These are phyloP conservation scores for Allium sativum DNA, from an alignment of 106 monocot species.

Conservation along the genomic window DNA sequence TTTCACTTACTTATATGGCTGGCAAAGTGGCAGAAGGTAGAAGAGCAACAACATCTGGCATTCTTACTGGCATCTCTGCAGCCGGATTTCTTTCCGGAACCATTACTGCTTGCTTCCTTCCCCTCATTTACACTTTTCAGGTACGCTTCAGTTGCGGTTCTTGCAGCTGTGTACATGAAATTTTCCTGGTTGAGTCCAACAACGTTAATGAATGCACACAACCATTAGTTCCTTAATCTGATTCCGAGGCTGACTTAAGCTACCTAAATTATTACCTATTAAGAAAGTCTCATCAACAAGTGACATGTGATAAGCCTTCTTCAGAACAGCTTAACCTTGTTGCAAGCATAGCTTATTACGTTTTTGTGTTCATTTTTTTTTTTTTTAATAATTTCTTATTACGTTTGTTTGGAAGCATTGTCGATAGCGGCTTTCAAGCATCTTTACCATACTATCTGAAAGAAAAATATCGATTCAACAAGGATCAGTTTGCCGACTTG, in stretches of 20 bases:
- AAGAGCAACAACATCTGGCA: slow-evolving; percentile 62
- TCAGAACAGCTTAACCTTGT: slow-evolving; percentile 50
- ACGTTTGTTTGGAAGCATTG: slow-evolving; percentile 46
- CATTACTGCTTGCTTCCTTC: slow-evolving; percentile 57
- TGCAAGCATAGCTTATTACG: slow-evolving; percentile 48
- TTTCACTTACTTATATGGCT: slow-evolving; percentile 82
- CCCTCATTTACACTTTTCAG: slow-evolving; percentile 52
- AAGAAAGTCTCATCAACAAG: slow-evolving; percentile 21
- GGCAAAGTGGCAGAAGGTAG: slow-evolving; percentile 56
- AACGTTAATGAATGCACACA: slow-evolving; percentile 19
- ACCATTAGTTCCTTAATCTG: slow-evolving; percentile 18
- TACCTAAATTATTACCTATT: slow-evolving; percentile 13
- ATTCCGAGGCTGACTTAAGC: slow-evolving; percentile 11
- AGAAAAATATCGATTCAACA: slow-evolving; percentile 76
- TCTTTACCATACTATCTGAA: slow-evolving; percentile 81
- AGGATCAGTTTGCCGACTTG: slow-evolving; percentile 87
- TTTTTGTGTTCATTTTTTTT: too few relatives aligned
- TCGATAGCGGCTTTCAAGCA: slow-evolving; percentile 59
- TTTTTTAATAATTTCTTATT: too few relatives aligned
- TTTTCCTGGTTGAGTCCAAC: slow-evolving; percentile 49
- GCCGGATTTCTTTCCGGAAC: slow-evolving; percentile 74
- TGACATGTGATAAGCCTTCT: slow-evolving; percentile 60
- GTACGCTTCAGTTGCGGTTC: slow-evolving; percentile 18
- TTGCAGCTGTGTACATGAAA: slow-evolving; percentile 59
- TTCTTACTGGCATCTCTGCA: slow-evolving; percentile 56